Base-by-base conservation (phyloP, 306 rosid genomes). In the Morella rubra region DNA sequence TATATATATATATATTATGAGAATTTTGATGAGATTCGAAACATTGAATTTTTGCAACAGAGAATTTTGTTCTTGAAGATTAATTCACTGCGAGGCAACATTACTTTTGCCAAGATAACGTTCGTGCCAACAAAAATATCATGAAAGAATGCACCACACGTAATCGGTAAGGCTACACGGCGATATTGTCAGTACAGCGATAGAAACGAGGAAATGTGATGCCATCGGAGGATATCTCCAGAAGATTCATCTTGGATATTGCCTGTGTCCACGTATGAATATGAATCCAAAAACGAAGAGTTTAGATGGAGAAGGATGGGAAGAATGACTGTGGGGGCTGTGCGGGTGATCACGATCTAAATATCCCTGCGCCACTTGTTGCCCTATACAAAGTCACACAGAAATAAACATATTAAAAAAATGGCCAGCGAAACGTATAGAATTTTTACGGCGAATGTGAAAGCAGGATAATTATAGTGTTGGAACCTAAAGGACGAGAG, bases 221-320 rank as follows among this genome's bases (percentile, higher is more conserved):
- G 19, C 96, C 93, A 45, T 32, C 67, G 0, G n/a, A n/a, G 96
- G 96, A 10, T 40, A 16, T 45, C 77, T 84, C 73, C 79, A 85
- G 0, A n/a, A n/a, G 91, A 47, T 0, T 15, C 5, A 14, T 44
- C 11, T 41, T 12, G 40, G 67, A n/a, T 79, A 50, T 91, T 91
- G 0, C 96, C 90, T 0, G 86, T 85, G 52, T 89, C 93, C 8
- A 55, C 91, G 7, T 87, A 89, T 0, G 91, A 89, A 45, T 85
- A 90, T n/a, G n/a, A n/a, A n/a, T 37, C 93, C 90, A 44, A 89
- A 87, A 4, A 87, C 90, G 44, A 89, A 89, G 40, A 87, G 78
- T 46, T 79, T 84, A 6, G n/a, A 19, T 37, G 45, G 13, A 8
- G 65, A 73, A 67, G 72, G 62, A 55, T 54, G n/a, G 24, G 69